A percentile compares a stretch with the other conserved stretches of the same genome.
These are phyloP conservation scores for Psidium guajava DNA, from an alignment of 345 rosid species.

Conservation along the genomic window DNA sequence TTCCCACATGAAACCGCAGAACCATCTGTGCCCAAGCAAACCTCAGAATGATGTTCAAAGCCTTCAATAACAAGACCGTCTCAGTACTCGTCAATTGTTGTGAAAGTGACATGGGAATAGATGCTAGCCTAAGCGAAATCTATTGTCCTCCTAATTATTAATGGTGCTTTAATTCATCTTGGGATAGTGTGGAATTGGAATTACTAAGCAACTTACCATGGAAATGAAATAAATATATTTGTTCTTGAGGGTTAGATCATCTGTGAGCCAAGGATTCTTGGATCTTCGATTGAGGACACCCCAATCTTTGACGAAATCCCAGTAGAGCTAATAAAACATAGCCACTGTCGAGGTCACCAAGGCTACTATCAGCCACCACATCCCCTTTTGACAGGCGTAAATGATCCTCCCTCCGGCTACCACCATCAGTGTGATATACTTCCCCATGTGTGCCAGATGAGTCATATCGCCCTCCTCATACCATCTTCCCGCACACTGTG, in stretches of 20 bases:
- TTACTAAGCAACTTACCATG: slow-evolving; percentile 39
- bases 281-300: slow-evolving; percentile 70
- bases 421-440: slow-evolving; percentile 89
- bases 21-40: slow-evolving; percentile 78
- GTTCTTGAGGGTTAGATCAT: slow-evolving; percentile 62
- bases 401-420: slow-evolving; percentile 89
- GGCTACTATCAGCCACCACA: slow-evolving; percentile 45
- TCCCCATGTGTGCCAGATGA: slow-evolving; percentile 90
- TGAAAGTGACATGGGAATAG: no score
- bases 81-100: neutral
- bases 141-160: no score
- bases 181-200: neutral
- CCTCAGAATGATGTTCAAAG: slow-evolving; percentile 57
- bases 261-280: slow-evolving; percentile 70
- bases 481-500: slow-evolving; percentile 89
- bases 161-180: no score
- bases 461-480: slow-evolving; percentile 51
- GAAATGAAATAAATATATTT: slow-evolving; percentile 63
- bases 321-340: slow-evolving; percentile 74
- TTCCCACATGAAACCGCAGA: slow-evolving; percentile 35
- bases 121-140: no score
- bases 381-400: slow-evolving; percentile 35
- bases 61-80: slow-evolving; percentile 24
- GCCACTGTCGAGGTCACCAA: slow-evolving; percentile 57
- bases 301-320: slow-evolving; percentile 97